These are phyloP conservation scores for Umbelopsis sp. DNA, from an alignment of 192 early-diverging fungal genomes.

Conservation along the genomic window DNA sequence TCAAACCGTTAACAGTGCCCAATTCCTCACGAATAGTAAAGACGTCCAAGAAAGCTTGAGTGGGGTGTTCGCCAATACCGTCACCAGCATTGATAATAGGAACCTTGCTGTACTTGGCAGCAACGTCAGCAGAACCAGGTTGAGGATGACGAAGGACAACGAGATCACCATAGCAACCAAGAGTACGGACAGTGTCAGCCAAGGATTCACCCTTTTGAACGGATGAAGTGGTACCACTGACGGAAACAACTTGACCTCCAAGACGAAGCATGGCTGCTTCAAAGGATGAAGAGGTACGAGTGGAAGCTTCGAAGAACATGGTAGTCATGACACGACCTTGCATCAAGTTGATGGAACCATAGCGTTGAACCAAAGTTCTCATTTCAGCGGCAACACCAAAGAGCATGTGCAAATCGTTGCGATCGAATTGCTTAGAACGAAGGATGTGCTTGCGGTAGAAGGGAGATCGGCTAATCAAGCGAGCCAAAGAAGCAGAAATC, in stretches of 20 bases:
- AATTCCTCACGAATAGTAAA: conserved; percentile 96
- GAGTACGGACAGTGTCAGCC: conserved; percentile 92
- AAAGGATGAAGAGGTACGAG: conserved; percentile 92
- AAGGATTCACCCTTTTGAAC: conserved; percentile 96
- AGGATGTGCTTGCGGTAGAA: conserved; percentile 96
- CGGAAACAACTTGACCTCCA: conserved; percentile 87
- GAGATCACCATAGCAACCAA: conserved; percentile 90
- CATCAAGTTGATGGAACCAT: conserved; percentile 83
- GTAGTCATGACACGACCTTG: conserved; percentile 90
- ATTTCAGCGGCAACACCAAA: conserved; percentile 98
- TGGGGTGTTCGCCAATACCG: conserved; percentile 97
- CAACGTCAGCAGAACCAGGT: conserved; percentile 78
- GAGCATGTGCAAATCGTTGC: conserved; percentile 91
- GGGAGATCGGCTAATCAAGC: conserved; percentile 68
- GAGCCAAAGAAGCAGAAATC: conserved; percentile 40
- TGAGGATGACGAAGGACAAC: conserved; percentile 94
- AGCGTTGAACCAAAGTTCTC: conserved; percentile 90
- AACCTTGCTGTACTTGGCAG: conserved; percentile 86
- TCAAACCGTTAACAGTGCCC: conserved; percentile 94
- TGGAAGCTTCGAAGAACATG: conserved; percentile 97
- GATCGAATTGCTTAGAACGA: conserved; percentile 86
- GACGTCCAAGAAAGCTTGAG: conserved; percentile 95
- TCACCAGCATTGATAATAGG: conserved; percentile 98
- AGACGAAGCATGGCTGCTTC: conserved; percentile 93
- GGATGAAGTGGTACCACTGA: conserved; percentile 83